Conservation (phyloP, 768 basidiomycete species). For the Xanthoconium stramineum region DNA sequence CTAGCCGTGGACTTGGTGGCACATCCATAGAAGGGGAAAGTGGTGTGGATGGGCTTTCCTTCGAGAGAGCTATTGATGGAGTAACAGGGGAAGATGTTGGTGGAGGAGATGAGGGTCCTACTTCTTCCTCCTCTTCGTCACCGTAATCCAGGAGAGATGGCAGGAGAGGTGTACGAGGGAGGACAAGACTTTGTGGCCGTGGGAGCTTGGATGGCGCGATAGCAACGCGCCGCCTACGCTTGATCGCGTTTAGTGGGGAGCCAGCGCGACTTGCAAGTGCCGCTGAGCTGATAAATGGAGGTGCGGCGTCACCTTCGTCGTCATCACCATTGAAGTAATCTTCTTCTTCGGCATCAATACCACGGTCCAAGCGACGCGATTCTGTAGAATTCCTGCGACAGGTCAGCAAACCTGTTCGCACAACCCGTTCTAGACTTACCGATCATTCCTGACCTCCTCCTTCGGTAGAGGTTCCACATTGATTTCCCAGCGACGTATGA, state of each 20-base stretch:
- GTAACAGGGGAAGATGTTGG: conserved; percentile 8
- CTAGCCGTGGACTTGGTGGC: conserved; percentile 37
- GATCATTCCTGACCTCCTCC: conserved; percentile 47
- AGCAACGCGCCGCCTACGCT: conserved; percentile 56
- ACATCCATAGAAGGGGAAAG: conserved; percentile 34
- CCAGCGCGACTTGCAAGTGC: conserved; percentile 26
- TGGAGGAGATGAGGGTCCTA: conserved; percentile 16
- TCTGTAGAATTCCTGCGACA: conserved; percentile 37
- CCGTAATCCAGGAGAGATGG: conserved; percentile 72
- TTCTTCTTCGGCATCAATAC: conserved; percentile 78
- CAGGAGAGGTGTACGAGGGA: conserved; percentile 51
- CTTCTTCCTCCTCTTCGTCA: conserved; percentile 57
- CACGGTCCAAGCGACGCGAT: conserved; percentile 42
- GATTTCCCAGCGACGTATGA: conserved; percentile 86
- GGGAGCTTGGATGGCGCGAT: conserved; percentile 46
- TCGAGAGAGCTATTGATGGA: conserved; percentile 13
- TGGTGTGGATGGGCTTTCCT: conserved; percentile 22
- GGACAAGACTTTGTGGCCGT: conserved; percentile 38
- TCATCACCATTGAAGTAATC: conserved; percentile 91
- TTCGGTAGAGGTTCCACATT: conserved; percentile 77
- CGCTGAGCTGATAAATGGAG: conserved; percentile 29
- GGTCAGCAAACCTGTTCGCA: conserved; percentile 7
- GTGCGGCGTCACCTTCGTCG: conserved; percentile 58
- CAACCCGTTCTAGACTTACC: conserved; percentile 36
- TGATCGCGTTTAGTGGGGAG: conserved; percentile 40